These are phyloP conservation scores for Thraustotheca clavata DNA, from an alignment of 352 stramenopile species.

Conservation along the genomic window DNA sequence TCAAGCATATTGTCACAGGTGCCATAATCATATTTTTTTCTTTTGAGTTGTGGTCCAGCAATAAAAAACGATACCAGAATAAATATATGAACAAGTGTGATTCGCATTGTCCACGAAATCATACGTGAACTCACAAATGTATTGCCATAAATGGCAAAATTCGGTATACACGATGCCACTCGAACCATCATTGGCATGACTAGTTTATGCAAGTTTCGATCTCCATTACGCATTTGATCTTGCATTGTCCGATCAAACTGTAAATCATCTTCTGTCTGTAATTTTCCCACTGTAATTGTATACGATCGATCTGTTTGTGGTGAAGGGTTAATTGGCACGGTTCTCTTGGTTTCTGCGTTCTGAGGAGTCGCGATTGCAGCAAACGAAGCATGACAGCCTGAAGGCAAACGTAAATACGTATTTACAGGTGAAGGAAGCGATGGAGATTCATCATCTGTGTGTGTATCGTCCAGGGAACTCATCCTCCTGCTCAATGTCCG, in stretches of 20 bases:
- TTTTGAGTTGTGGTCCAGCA: conserved; percentile 33
- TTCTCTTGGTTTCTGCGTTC: neutral
- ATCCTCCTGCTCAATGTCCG: neutral
- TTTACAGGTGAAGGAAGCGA: conserved; percentile 2
- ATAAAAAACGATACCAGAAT: conserved; percentile 41
- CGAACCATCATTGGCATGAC: conserved; percentile 25
- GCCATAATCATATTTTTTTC: conserved; percentile 33
- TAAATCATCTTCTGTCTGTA: conserved; percentile 4
- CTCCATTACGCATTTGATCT: neutral
- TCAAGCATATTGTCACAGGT: conserved; percentile 57
- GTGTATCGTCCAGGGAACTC: neutral
- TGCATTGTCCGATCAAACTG: conserved; percentile 10
- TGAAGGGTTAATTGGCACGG: neutral
- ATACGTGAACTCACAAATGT: conserved; percentile 63
- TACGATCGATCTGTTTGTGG: neutral
- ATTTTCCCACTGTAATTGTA: neutral
- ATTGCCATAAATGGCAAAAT: conserved; percentile 66
- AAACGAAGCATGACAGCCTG: conserved; percentile 1
- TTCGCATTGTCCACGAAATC: conserved; percentile 67
- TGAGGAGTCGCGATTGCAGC: neutral
- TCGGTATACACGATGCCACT: conserved; percentile 36
- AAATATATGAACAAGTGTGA: conserved; percentile 42
- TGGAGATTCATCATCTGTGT: neutral
- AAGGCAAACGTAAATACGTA: conserved; percentile 1
- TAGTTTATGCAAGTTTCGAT: neutral